Conservation (phyloP, 306 rosid species). For the Fagus crenata region DNA sequence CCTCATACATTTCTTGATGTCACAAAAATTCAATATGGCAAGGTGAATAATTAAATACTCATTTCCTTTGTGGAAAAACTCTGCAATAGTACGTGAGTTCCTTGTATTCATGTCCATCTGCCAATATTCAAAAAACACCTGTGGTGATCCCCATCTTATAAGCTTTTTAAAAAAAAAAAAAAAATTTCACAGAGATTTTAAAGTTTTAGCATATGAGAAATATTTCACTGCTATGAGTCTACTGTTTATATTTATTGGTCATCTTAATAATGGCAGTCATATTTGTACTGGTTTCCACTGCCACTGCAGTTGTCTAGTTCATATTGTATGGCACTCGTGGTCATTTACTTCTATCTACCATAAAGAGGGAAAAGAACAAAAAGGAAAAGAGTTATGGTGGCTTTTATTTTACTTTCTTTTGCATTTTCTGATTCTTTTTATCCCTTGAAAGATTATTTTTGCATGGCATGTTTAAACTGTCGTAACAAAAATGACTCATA, state of each 20-base stretch:
- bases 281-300: neutral
- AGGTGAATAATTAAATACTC: conserved; percentile 47
- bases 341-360: neutral
- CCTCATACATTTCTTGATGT: conserved; percentile 87
- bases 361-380: neutral
- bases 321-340: neutral
- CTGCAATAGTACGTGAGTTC: neutral
- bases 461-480: neutral
- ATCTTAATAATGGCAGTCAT: neutral
- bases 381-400: neutral
- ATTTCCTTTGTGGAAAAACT: neutral
- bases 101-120: neutral
- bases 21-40: conserved; percentile 81
- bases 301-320: neutral
- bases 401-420: neutral
- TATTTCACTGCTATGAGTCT: neutral
- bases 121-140: neutral
- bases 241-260: neutral
- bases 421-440: neutral
- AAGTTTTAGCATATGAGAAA: neutral
- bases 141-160: neutral
- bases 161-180: neutral
- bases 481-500: neutral
- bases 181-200: neutral
- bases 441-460: neutral